Base-by-base conservation (phyloP, 495 filamentous ascomycete species). In the Bacidia rubella region DNA sequence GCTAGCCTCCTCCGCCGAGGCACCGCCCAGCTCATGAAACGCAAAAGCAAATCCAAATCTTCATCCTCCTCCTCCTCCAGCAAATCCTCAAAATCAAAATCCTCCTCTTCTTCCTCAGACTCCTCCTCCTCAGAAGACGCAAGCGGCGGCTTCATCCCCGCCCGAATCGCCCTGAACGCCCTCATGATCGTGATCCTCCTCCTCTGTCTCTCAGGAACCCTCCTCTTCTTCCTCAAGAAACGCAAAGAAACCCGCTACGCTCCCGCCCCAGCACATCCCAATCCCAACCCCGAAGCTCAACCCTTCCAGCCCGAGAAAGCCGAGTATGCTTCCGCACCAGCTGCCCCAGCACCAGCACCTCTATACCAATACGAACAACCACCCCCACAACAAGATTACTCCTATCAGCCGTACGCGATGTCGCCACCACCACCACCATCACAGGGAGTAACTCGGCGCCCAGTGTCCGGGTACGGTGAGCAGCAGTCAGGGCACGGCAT, bases 131-230 rank as follows among this genome's bases (percentile, higher is more conserved):
- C 56, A 12, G 21, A 12, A 23, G 44, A n/a, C 11, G 26, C 42
- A 22, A 39, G 45, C 17, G 51, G 50, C 15, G 27, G 49, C 12
- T 27, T 26, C 7, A 51, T 51, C 17, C 53, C 43, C 2, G 57
- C 54, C 1, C 52, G 51, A 42, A 50, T 57, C 32, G 54, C 50
- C 22, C 55, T 56, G 25, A 53, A 59, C 48, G 57, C 57, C 15
- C 24, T 59, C 23, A 53, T 56, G 54, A 55, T 52, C 2, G 23
- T 55, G 35, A n/a, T 55, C 23, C 52, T 59, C 19, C 22, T 39
- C 17, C 11, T 55, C 3, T 55, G 32, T 10, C 2, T 56, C 10
- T 23, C 4, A 20, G 26, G 49, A 4, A 40, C 47, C n/a, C 46
- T 55, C 32, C 25, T 58, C 29, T 52, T 39, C 40, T 25, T 58